phyloP scores from a whole-genome alignment of 108 stramenopile genomes.

The Hondaea fermentalgiana region DNA sequence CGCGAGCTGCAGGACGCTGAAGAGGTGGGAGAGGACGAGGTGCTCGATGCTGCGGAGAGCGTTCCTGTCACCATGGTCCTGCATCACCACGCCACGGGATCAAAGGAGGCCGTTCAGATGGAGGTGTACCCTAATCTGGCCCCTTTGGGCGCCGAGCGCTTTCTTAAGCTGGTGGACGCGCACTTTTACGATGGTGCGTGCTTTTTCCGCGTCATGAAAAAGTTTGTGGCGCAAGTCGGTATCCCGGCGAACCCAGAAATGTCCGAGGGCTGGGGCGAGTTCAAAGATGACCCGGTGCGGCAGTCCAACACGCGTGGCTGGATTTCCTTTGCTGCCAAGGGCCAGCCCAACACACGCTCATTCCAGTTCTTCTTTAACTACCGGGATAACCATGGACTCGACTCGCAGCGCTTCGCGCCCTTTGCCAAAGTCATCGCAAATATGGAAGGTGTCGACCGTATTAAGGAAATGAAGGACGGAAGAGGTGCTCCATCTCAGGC shows the following conservation, averaged over 20 bases:
- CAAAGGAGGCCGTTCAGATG: neutral
- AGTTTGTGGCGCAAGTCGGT: slow-evolving; percentile 12
- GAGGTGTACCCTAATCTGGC: slow-evolving; percentile 4
- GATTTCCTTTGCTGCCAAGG: neutral
- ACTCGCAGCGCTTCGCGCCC: slow-evolving; percentile 16
- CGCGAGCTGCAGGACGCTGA: neutral
- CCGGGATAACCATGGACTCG: slow-evolving; percentile 2
- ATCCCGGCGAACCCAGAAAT: neutral
- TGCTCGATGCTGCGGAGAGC: neutral
- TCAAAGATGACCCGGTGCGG: slow-evolving; percentile 17
- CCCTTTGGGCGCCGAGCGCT: slow-evolving; percentile 16
- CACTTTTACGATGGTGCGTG: slow-evolving; percentile 23
- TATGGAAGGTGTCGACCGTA: slow-evolving; percentile 34
- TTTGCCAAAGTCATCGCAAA: slow-evolving; percentile 23
- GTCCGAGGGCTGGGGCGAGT: neutral
- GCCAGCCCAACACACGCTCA: slow-evolving; percentile 10
- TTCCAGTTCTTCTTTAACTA: slow-evolving; percentile 28
- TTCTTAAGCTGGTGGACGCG: neutral
- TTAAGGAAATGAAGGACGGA: slow-evolving; percentile 18
- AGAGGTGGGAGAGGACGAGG: neutral
- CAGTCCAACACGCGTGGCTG: neutral
- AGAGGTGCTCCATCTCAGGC: neutral
- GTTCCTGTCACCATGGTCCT: neutral
- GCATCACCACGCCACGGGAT: neutral
- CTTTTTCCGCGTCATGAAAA: slow-evolving; percentile 27